Conservation (phyloP, 148 eudicot genomes). For the Rhododendron griersonianum region DNA sequence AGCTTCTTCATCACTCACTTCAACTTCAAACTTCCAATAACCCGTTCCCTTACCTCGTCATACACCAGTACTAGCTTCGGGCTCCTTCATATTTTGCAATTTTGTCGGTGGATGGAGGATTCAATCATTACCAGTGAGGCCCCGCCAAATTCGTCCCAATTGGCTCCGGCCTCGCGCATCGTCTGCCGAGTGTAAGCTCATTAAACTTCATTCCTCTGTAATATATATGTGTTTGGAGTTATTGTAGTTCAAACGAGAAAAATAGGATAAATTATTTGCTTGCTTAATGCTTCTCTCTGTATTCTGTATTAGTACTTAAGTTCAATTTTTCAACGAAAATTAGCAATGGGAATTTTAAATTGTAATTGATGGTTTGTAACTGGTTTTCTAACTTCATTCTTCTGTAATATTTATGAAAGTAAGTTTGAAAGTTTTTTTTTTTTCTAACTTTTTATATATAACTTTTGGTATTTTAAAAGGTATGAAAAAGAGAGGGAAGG, state of each 20-base stretch:
- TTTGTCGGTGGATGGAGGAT: slow-evolving; percentile 30
- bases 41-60: background rate
- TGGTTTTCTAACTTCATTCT: background rate
- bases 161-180: slow-evolving; percentile 37
- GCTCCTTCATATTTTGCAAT: background rate
- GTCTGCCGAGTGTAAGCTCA: slow-evolving; percentile 58
- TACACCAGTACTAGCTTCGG: background rate
- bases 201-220: background rate
- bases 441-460: too few species aligned
- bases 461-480: too few species aligned
- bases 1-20: background rate
- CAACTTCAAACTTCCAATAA: background rate
- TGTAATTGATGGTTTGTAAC: background rate
- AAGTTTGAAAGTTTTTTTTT: too few species aligned
- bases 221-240: background rate
- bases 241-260: background rate
- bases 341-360: background rate
- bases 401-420: too few species aligned
- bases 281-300: background rate
- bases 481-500: too few species aligned
- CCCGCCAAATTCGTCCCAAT: slow-evolving; percentile 22
- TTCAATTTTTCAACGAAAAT: background rate
- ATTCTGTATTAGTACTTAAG: background rate
- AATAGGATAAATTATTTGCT: background rate
- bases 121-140: slow-evolving; percentile 26